Evolutionary conservation across 148 eudicot genomes (phyloP), one percentile per base, ranked within the genome.

Genomic region (Vaccinium darrowii): DNA sequence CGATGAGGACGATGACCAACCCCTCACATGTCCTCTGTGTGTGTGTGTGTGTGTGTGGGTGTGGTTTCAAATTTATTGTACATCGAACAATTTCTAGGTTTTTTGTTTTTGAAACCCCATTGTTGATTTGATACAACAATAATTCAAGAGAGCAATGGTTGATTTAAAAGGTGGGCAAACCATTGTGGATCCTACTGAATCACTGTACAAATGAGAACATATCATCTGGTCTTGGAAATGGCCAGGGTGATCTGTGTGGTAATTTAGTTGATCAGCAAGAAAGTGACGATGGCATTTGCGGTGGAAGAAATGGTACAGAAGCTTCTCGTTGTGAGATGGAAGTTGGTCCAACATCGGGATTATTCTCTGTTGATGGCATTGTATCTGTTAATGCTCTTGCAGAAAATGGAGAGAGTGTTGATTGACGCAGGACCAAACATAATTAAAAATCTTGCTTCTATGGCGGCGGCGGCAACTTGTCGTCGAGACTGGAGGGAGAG

Each of bases 261-360:
- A 74, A 84, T 79, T 72, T 80, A 50, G 43, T 52, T 50, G 81
- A 76, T 75, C 76, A 47, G 50, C 84, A 30, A 51, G 77, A 63
- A 36, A 85, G 67, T 63, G 87, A 43, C 84, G 72, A 80, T 23
- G 53, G 33, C 52, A 39, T n/a, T 19, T 78, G 84, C 83, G 80
- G 67, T 77, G 88, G 67, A 53, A 83, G 47, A 77, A 19, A 54
- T 19, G 83, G 30, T 25, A 49, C n/a, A 19, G 81, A 58, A 65
- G 33, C 76, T 79, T 81, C 84, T 67, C 12, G 47, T 79, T 88
- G 87, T 81, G 92, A 89, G 79, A 91, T 92, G 93, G 92, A 91
- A 85, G 87, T 89, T 75, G 93, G 91, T 74, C 90, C 92, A 67
- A 86, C 94, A 5, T 87, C 94, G 36, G 90, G 83, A 67, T 86